These are phyloP conservation scores for Sindora glabra DNA, from an alignment of 306 rosid species.

Conservation along the genomic window DNA sequence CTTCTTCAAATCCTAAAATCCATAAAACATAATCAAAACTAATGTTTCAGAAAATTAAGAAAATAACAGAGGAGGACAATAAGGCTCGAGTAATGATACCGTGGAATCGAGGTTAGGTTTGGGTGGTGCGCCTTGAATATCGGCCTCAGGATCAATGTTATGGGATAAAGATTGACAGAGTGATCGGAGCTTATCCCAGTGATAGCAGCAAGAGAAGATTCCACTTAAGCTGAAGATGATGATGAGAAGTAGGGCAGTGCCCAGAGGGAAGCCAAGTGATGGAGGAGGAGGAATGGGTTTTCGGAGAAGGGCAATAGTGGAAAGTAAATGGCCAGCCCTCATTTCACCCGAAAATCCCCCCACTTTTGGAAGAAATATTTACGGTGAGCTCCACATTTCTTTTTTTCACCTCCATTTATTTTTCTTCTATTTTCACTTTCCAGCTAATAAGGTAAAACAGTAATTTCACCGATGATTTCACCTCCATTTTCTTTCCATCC, in stretches of 20 bases:
- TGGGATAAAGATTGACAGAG: conserved; percentile 42
- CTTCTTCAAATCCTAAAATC: conserved; percentile 33
- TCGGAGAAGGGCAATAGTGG: too few relatives aligned
- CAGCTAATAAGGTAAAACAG: too few relatives aligned
- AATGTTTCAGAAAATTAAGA: neutral
- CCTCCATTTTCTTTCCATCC: too few relatives aligned
- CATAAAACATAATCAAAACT: neutral
- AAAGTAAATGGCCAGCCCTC: too few relatives aligned
- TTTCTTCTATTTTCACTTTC: too few relatives aligned
- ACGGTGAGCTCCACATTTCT: too few relatives aligned
- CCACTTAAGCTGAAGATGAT: conserved; percentile 89
- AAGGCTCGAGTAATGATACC: too few relatives aligned
- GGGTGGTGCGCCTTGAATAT: conserved; percentile 28
- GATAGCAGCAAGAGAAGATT: conserved; percentile 93
- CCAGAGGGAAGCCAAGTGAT: conserved; percentile 84
- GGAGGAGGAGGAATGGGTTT: too few relatives aligned
- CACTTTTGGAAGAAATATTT: too few relatives aligned
- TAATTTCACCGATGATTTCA: too few relatives aligned
- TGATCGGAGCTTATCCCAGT: conserved; percentile 88
- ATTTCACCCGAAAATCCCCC: too few relatives aligned
- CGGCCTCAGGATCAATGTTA: conserved; percentile 13
- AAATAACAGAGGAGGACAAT: neutral
- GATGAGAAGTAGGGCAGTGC: conserved; percentile 81
- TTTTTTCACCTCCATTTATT: too few relatives aligned
- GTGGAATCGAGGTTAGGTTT: conserved; percentile 27